phyloP scores from a whole-genome alignment of 148 eudicot genomes.

The Rhododendron molle region DNA sequence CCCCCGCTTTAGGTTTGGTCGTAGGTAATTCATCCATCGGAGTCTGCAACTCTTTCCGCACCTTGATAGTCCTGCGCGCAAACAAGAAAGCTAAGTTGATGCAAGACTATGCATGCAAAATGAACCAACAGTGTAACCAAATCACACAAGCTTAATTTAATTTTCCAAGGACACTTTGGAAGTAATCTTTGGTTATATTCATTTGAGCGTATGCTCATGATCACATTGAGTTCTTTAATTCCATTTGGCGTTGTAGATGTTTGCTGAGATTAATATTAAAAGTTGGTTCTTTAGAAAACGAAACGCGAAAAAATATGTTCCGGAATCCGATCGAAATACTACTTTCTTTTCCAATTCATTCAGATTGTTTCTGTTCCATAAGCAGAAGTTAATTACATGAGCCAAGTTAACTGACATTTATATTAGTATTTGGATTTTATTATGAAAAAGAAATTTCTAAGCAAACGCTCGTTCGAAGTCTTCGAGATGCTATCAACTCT shows the following conservation, averaged over 20 bases:
- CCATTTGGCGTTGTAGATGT: background rate
- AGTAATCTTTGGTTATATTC: background rate
- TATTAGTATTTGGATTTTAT: no score
- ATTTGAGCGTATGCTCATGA: background rate
- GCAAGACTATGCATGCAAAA: background rate
- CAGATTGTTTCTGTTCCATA: background rate
- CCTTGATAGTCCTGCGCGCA: constrained; percentile 34
- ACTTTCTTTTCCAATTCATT: background rate
- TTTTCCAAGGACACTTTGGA: background rate
- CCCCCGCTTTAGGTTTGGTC: constrained; percentile 54
- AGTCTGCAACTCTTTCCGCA: constrained; percentile 74
- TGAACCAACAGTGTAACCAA: background rate
- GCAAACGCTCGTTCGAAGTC: no score
- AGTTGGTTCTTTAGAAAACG: background rate
- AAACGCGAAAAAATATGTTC: background rate
- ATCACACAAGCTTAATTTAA: background rate
- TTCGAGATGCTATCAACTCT: background rate
- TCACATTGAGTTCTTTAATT: background rate
- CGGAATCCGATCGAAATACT: no score
- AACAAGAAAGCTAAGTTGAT: background rate
- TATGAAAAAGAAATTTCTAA: no score
- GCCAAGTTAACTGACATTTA: background rate
- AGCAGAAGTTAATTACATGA: background rate
- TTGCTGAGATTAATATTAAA: background rate
- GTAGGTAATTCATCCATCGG: constrained; percentile 39